Conservation (phyloP, 371 early-diverging fungal species). For the Mortierella sp. region DNA sequence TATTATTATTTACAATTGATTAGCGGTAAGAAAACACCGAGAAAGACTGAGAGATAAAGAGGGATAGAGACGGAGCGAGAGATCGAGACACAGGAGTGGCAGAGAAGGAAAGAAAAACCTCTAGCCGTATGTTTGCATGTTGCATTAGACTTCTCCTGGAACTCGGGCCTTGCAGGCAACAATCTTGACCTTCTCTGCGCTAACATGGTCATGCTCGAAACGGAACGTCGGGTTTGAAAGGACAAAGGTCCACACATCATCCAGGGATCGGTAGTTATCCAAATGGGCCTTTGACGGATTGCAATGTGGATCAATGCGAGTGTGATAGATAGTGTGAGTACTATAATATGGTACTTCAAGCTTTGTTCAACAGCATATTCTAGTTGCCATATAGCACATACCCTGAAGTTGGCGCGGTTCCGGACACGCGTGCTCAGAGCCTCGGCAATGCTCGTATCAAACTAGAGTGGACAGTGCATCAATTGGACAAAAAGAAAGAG, state of each 20-base stretch:
- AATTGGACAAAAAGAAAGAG: slow-evolving; percentile 2
- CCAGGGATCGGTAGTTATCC: slow-evolving; percentile 92
- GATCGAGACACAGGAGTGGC: too few species aligned
- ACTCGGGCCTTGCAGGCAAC: slow-evolving; percentile 88
- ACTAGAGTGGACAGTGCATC: slow-evolving; percentile 52
- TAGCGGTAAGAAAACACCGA: too few species aligned
- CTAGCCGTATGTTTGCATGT: too few species aligned
- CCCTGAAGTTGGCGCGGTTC: slow-evolving; percentile 77
- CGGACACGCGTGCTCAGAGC: slow-evolving; percentile 77
- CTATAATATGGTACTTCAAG: not conserved
- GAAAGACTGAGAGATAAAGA: too few species aligned
- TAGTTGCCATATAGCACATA: slow-evolving; percentile 18
- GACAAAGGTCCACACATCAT: slow-evolving; percentile 98
- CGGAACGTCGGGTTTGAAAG: slow-evolving; percentile 88
- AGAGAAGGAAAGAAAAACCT: too few species aligned
- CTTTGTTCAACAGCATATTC: not conserved
- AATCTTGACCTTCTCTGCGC: slow-evolving; percentile 92
- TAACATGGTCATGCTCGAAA: slow-evolving; percentile 85
- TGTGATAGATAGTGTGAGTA: not conserved
- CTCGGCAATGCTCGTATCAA: slow-evolving; percentile 82
- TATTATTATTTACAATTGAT: too few species aligned
- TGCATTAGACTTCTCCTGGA: slow-evolving; percentile 66
- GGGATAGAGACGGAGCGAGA: too few species aligned
- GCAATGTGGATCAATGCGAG: not conserved
- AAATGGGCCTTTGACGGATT: slow-evolving; percentile 83